phyloP scores from a whole-genome alignment of 371 early-diverging fungal species.

The Paraphysoderma sedebokerense region DNA sequence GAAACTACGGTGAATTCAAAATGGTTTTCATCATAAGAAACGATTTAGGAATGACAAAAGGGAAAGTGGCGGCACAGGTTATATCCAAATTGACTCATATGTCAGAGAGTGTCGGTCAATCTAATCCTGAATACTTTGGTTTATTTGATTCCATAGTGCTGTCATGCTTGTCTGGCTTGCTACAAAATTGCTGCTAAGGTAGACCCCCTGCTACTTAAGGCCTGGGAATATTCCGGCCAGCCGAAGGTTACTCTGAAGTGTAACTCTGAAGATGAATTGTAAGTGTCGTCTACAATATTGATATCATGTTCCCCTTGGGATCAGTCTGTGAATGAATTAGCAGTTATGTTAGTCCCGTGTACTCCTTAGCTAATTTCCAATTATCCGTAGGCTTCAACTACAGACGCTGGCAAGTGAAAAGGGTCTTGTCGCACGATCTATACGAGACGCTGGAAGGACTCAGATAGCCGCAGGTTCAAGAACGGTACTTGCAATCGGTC shows the following conservation, averaged over 20 bases:
- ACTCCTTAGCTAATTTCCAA: background rate
- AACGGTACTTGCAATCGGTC: conserved; percentile 93
- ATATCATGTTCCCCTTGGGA: background rate
- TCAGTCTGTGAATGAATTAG: background rate
- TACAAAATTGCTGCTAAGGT: conserved; percentile 41
- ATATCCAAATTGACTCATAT: background rate
- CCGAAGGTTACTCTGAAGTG: conserved; percentile 75
- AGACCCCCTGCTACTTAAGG: conserved; percentile 35
- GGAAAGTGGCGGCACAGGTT: conserved; percentile 85
- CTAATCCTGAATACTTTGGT: background rate
- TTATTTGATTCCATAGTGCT: conserved; percentile 33
- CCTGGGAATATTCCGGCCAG: conserved; percentile 67
- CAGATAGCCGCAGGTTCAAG: conserved; percentile 91
- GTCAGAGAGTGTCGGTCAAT: too few species aligned
- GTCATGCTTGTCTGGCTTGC: conserved; percentile 83
- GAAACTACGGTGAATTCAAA: conserved; percentile 1
- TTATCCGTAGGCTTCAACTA: conserved; percentile 36
- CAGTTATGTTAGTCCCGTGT: too few species aligned
- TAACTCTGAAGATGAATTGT: conserved; percentile 59
- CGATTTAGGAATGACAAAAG: conserved; percentile 89
- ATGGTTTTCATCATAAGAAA: conserved; percentile 53
- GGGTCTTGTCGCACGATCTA: conserved; percentile 60
- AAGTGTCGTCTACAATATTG: conserved; percentile 3
- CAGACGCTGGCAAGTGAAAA: conserved; percentile 44
- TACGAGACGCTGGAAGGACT: conserved; percentile 93